Base-by-base conservation (phyloP, 2,329 filamentous ascomycete genomes). In the Clarireedia homoeocarpa region DNA sequence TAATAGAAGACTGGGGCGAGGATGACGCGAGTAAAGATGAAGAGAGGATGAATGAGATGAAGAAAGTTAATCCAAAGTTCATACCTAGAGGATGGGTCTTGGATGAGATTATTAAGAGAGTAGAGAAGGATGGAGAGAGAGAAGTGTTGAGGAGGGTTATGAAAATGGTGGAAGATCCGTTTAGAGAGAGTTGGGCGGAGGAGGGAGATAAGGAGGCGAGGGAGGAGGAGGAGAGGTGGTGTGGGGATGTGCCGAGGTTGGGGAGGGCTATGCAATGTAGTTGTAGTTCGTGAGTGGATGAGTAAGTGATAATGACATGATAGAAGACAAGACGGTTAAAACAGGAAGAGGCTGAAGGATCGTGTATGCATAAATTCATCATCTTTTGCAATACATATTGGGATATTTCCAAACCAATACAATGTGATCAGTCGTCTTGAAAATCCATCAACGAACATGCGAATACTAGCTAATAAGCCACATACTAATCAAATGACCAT, bases 241-340 rank as follows among this genome's bases (percentile, higher is more conserved):
- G 85, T 63, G 86, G 88, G 2, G 91, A 96, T 72, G 89, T 95
- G 54, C 92, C 92, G 0, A 83, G 80, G 68, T 78, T 78, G 47
- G 83, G 85, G 71, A 81, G 89, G 63, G 88, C 88, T 36, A 84
- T 96, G 81, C 92, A 96, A 75, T 97, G 94, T 71, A 95, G 89
- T 69, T 99, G 94, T 73, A 96, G 90, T 70, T 96, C 92, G 24
- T 95, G 76, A 58, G 47, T 2, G 14, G 30, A 39, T 38, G 49
- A 44, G 44, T 20, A 20, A 20, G 20, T 20, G 20, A 20, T 20
- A 20, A 20, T 20, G 20, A 20, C 20, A 20, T 20, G 2, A 15
- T 7, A 15, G 40, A 27, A 44, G n/a, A 20, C 20, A 20, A 20
- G 20, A 20, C 20, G 20, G 20, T 20, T 20, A 20, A 20, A 20